Evolutionary conservation across 2,329 filamentous ascomycete genomes (phyloP).

Genomic region (Dactylellina haptotyla): DNA sequence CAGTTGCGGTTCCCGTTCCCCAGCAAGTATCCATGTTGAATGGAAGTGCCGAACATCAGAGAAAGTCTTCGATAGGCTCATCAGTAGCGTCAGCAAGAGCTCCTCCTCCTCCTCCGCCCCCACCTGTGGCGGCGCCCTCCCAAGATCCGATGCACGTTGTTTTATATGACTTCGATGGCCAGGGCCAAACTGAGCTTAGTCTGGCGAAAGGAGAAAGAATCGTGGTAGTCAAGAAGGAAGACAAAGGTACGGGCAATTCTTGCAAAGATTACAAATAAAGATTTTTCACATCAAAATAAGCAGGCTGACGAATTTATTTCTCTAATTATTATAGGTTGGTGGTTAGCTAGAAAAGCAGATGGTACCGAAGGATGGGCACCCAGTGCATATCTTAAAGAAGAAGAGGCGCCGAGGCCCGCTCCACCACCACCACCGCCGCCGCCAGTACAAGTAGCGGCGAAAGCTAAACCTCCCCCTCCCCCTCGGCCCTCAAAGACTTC

Average conservation of each 20-base stretch:
- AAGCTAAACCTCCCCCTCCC: constrained; percentile 76
- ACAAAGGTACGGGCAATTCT: constrained; percentile 76
- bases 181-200: constrained; percentile 81
- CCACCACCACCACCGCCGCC: constrained; percentile 73
- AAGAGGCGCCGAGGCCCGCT: constrained; percentile 68
- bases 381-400: constrained; percentile 91
- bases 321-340: constrained; percentile 77
- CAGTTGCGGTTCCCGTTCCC: constrained; percentile 13
- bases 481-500: constrained; percentile 81
- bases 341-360: constrained; percentile 81
- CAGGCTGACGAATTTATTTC: constrained; percentile 60
- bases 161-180: constrained; percentile 88
- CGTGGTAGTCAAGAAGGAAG: constrained; percentile 91
- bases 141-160: constrained; percentile 85
- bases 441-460: constrained; percentile 61
- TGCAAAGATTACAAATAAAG: background rate
- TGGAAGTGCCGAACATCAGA: constrained; percentile 35
- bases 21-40: constrained; percentile 33
- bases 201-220: constrained; percentile 82
- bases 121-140: constrained; percentile 71
- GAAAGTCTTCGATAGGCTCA: constrained; percentile 31
- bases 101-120: constrained; percentile 69
- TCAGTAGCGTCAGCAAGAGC: constrained; percentile 63
- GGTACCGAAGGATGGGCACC: constrained; percentile 86
- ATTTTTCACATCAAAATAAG: background rate